Conservation (phyloP, 331 rosid species). For the Quercus phellos region DNA sequence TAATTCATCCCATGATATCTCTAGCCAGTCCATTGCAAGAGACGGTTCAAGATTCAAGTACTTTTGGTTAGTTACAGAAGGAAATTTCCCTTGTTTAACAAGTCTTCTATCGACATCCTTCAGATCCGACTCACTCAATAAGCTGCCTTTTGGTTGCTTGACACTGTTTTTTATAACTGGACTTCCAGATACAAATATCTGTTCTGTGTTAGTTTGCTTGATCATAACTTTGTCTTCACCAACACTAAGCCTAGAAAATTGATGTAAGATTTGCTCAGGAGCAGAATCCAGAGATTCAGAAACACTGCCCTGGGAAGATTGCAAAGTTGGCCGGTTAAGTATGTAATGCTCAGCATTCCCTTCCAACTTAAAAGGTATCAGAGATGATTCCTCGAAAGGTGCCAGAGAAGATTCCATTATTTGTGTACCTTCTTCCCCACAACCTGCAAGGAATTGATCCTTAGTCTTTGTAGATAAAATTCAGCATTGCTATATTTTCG, state of each 20-base stretch:
- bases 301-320: conserved; percentile 39
- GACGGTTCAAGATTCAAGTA: conserved; percentile 85
- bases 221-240: conserved; percentile 29
- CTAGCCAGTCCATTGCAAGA: conserved; percentile 99
- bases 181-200: conserved; percentile 37
- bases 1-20: conserved; percentile 91
- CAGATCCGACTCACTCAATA: conserved; percentile 36
- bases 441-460: conserved; percentile 42
- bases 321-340: conserved; percentile 38
- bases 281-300: conserved; percentile 34
- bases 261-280: conserved; percentile 26
- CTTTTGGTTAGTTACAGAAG: conserved; percentile 45
- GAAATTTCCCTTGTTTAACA: conserved; percentile 37
- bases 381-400: conserved; percentile 31
- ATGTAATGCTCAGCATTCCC: conserved; percentile 34
- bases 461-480: background rate
- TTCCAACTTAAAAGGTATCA: conserved; percentile 36
- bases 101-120: conserved; percentile 34
- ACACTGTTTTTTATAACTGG: conserved; percentile 29
- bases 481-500: background rate
- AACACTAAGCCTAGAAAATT: conserved; percentile 24
- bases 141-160: conserved; percentile 29
- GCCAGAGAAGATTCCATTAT: conserved; percentile 32
- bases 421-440: conserved; percentile 38
- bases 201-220: conserved; percentile 38